Evolutionary conservation across 2,329 filamentous ascomycete species (phyloP).

Genomic region (Aureobasidium subglaciale): DNA sequence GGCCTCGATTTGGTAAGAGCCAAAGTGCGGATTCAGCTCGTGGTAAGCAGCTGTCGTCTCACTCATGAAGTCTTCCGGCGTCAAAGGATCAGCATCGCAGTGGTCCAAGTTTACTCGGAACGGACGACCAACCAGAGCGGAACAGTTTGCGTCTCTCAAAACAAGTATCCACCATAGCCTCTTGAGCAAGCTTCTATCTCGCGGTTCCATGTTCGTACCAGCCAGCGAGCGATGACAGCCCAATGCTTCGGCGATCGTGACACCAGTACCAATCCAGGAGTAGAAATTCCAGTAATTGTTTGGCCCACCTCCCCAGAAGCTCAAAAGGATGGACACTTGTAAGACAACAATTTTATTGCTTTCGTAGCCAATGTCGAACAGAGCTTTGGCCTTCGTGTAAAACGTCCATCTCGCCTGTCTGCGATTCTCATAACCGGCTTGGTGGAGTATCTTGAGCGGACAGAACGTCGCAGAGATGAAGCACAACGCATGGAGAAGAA

Average conservation of each 20-base stretch:
- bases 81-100: constrained; percentile 19
- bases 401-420: constrained; percentile 15
- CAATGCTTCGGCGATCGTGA: constrained; percentile 21
- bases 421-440: constrained; percentile 15
- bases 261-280: constrained; percentile 20
- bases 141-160: constrained; percentile 19
- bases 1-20: constrained; percentile 19
- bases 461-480: constrained; percentile 19
- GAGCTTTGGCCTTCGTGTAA: constrained; percentile 19
- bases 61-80: constrained; percentile 17
- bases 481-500: constrained; percentile 18
- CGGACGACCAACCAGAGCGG: constrained; percentile 19
- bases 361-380: constrained; percentile 20
- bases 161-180: constrained; percentile 22
- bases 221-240: constrained; percentile 20
- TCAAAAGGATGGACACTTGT: constrained; percentile 19
- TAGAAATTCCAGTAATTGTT: constrained; percentile 22
- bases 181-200: constrained; percentile 19
- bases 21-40: background rate
- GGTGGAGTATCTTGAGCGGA: constrained; percentile 10
- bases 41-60: too few relatives aligned
- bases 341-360: constrained; percentile 21
- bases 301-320: constrained; percentile 19
- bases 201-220: constrained; percentile 16
- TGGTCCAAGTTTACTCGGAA: constrained; percentile 21